phyloP scores from a whole-genome alignment of 176 grass and related monocot species.

The Bonia amplexicaulis region DNA sequence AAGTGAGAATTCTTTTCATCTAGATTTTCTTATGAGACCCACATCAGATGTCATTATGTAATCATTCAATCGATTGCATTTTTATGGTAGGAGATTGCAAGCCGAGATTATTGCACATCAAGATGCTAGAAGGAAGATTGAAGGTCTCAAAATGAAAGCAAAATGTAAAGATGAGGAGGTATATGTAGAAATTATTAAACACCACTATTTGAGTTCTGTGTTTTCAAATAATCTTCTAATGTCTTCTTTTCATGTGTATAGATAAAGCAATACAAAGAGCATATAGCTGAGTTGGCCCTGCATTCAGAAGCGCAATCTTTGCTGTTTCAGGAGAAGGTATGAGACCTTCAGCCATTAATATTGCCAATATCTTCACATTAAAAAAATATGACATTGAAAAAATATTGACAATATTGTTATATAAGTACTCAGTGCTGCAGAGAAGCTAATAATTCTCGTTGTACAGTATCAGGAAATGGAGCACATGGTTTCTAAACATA shows the following conservation, averaged over 20 bases:
- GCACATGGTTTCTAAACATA: constrained; percentile 47
- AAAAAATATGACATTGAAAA: background rate
- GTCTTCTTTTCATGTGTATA: constrained; percentile 24
- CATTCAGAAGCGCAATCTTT: constrained; percentile 90
- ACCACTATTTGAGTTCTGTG: constrained; percentile 11
- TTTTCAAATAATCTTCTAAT: constrained; percentile 30
- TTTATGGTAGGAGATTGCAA: constrained; percentile 30
- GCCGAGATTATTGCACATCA: constrained; percentile 49
- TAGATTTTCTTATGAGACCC: background rate
- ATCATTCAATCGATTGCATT: constrained; percentile 3
- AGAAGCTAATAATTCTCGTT: constrained; percentile 29
- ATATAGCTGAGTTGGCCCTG: constrained; percentile 71
- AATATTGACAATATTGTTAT: constrained; percentile 3
- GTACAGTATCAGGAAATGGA: constrained; percentile 71
- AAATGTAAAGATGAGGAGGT: constrained; percentile 79
- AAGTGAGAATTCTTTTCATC: constrained; percentile 33
- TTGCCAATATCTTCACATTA: background rate
- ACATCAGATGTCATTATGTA: background rate
- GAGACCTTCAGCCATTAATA: constrained; percentile 14
- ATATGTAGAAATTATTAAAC: background rate
- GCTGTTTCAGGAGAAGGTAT: constrained; percentile 75
- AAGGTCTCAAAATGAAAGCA: constrained; percentile 49
- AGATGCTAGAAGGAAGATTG: constrained; percentile 54
- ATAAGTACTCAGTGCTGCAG: background rate
- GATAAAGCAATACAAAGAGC: constrained; percentile 68